Evolutionary conservation across 2,329 filamentous ascomycete species (phyloP).

Genomic region (Fusarium sp.): DNA sequence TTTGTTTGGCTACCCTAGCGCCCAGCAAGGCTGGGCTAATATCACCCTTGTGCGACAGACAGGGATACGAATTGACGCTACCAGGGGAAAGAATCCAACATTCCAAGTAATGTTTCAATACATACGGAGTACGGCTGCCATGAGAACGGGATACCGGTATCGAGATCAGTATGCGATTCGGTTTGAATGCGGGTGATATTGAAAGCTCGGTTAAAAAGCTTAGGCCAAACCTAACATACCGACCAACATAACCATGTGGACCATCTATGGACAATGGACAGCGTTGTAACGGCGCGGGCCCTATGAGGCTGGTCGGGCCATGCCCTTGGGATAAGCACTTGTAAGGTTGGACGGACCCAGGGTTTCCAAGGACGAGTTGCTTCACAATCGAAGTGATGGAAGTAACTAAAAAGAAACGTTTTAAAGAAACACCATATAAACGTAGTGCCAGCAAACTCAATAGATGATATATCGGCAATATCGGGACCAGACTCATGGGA

Average conservation of each 20-base stretch:
- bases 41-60: slow-evolving; percentile 16
- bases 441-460: background rate
- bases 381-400: background rate
- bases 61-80: slow-evolving; percentile 27
- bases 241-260: background rate
- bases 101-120: slow-evolving; percentile 8
- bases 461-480: background rate
- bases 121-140: background rate
- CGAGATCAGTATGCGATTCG: background rate
- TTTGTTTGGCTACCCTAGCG: slow-evolving; percentile 26
- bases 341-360: background rate
- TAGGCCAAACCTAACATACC: background rate
- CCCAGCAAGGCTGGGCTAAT: slow-evolving; percentile 28
- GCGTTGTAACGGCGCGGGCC: slow-evolving; percentile 12
- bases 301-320: slow-evolving; percentile 18
- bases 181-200: background rate
- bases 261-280: background rate
- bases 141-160: background rate
- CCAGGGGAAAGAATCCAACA: slow-evolving; percentile 18
- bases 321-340: slow-evolving; percentile 18
- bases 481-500: background rate
- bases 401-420: no score
- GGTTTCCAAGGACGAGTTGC: background rate
- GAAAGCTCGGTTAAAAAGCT: background rate
- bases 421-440: background rate